phyloP scores from a whole-genome alignment of 208 protist genomes.

The Trypanosoma lewisi region DNA sequence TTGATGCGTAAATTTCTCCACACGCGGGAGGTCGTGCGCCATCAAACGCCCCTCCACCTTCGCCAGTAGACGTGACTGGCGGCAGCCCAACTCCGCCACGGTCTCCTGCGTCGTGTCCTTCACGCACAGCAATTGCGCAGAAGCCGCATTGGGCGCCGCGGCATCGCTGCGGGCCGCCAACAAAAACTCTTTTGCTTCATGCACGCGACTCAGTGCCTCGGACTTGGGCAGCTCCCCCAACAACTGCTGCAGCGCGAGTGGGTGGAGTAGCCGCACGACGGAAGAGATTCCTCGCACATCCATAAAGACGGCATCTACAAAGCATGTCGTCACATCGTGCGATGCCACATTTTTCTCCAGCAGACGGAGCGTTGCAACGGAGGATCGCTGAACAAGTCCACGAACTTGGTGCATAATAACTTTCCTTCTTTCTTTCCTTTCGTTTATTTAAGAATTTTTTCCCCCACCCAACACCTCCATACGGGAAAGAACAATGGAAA shows the following conservation, averaged over 20 bases:
- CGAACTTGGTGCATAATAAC: slow-evolving; percentile 58
- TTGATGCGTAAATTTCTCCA: slow-evolving; percentile 23
- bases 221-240: slow-evolving; percentile 18
- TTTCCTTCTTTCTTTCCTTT: slow-evolving; percentile 12
- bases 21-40: slow-evolving; percentile 28
- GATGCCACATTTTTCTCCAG: slow-evolving; percentile 27
- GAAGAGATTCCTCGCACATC: slow-evolving; percentile 1
- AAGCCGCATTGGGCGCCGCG: neutral
- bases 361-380: slow-evolving; percentile 20
- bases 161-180: neutral
- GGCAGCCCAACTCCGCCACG: slow-evolving; percentile 28
- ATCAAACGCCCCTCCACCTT: slow-evolving; percentile 42
- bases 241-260: slow-evolving; percentile 21
- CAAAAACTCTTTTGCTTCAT: slow-evolving; percentile 20
- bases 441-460: neutral
- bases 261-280: slow-evolving; percentile 22
- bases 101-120: slow-evolving; percentile 27
- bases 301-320: slow-evolving; percentile 15
- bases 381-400: slow-evolving; percentile 40
- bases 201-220: slow-evolving; percentile 33
- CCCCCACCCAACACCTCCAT: neutral
- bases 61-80: slow-evolving; percentile 47
- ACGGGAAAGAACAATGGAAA: slow-evolving; percentile 1
- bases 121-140: slow-evolving; percentile 33
- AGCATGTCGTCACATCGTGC: slow-evolving; percentile 26